Evolutionary conservation across 2,329 filamentous ascomycete genomes (phyloP).

Genomic region (Chrysoporthe cubensis): DNA sequence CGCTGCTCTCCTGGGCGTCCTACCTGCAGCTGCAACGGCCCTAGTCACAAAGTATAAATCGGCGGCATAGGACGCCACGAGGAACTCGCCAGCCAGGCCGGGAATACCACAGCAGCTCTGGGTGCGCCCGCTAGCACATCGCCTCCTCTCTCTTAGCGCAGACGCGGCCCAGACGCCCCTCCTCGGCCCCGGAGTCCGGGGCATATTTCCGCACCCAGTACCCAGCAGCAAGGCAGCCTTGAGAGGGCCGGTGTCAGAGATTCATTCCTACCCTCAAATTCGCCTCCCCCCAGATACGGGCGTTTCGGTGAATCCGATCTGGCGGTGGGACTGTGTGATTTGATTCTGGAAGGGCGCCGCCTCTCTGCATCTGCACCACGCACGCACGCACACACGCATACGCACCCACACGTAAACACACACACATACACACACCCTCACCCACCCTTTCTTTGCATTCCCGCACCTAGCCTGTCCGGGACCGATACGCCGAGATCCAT

Average conservation of each 20-base stretch:
- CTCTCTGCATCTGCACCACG: not conserved
- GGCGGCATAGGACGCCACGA: not conserved
- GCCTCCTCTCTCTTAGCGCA: too few relatives aligned
- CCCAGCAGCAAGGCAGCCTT: not conserved
- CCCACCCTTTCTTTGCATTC: not conserved
- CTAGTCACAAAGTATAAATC: not conserved
- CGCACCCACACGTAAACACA: too few relatives aligned
- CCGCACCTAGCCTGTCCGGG: not conserved
- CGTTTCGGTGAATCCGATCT: slow-evolving; percentile 9
- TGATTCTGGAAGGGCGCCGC: not conserved
- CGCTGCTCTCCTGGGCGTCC: not conserved
- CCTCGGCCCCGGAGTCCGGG: not conserved
- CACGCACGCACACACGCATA: too few relatives aligned
- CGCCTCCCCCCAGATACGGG: not conserved
- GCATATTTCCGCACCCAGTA: not conserved
- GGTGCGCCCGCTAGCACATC: too few relatives aligned
- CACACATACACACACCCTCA: too few relatives aligned
- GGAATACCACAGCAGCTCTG: not conserved
- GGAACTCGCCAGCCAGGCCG: too few relatives aligned
- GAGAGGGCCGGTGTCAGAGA: not conserved
- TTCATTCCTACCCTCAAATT: not conserved
- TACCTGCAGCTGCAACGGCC: not conserved
- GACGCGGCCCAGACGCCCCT: too few relatives aligned
- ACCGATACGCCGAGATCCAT: not conserved
- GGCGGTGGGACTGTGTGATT: slow-evolving; percentile 7